phyloP scores from a whole-genome alignment of 23 red algal species.

The Gracilaria domingensis region DNA sequence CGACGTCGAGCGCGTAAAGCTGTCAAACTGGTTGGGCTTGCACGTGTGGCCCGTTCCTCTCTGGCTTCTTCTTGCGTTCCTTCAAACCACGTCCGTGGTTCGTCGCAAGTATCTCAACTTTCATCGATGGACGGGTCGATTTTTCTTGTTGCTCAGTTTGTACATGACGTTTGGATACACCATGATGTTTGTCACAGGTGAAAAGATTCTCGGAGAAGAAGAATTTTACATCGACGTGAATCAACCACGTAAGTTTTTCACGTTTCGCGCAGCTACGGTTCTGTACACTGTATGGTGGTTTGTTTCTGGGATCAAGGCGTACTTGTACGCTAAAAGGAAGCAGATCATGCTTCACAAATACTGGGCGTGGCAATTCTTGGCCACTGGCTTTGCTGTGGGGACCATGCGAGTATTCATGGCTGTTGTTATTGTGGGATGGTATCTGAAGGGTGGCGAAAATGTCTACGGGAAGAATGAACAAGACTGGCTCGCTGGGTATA shows the following conservation, averaged over 20 bases:
- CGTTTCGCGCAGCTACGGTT: neutral
- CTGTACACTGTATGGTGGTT: conserved; percentile 7
- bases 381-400: neutral
- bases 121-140: neutral
- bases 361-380: conserved; percentile 32
- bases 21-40: conserved; percentile 11
- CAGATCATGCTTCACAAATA: neutral
- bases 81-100: neutral
- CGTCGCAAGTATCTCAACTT: neutral
- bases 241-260: neutral
- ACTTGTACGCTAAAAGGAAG: neutral
- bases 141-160: neutral
- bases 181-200: conserved; percentile 4
- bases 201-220: neutral
- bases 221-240: neutral
- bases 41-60: conserved; percentile 12
- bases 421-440: neutral
- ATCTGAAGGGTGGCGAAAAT: too few species aligned
- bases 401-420: conserved; percentile 11
- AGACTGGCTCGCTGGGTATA: too few species aligned
- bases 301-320: neutral
- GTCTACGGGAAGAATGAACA: too few species aligned
- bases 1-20: neutral
- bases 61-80: neutral
- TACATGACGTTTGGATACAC: neutral